These are phyloP conservation scores for Xylaria telfairii DNA, from an alignment of 495 filamentous ascomycete species.

Conservation along the genomic window DNA sequence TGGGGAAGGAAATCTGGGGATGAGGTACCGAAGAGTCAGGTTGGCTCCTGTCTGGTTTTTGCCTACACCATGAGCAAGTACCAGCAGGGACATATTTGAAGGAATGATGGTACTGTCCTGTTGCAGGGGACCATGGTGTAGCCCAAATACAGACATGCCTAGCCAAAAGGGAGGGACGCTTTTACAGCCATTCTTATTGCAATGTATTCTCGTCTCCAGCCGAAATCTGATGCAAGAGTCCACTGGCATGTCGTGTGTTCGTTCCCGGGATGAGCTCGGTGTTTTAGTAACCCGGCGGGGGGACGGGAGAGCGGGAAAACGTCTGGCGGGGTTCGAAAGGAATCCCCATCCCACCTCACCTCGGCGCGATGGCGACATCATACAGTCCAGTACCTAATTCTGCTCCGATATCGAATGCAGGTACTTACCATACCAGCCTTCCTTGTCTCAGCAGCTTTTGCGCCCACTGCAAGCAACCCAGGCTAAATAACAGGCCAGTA, in stretches of 20 bases:
- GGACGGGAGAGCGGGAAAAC: not conserved
- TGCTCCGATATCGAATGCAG: conserved; percentile 17
- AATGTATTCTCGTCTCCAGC: not conserved
- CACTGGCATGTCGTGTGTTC: not conserved
- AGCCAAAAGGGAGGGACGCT: no score
- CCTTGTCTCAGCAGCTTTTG: not conserved
- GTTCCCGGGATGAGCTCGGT: not conserved
- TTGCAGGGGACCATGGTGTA: not conserved
- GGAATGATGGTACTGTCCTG: not conserved
- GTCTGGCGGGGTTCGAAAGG: conserved; percentile 5
- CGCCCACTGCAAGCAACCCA: not conserved
- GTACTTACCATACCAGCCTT: not conserved
- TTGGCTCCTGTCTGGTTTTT: not conserved
- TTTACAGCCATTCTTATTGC: not conserved
- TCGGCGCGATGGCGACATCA: conserved; percentile 22
- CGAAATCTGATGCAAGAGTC: not conserved
- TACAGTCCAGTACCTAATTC: not conserved
- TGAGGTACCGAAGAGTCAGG: not conserved
- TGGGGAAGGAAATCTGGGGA: not conserved
- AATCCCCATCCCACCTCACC: no score
- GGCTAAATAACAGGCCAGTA: not conserved
- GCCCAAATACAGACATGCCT: not conserved
- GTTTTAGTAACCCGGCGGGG: not conserved
- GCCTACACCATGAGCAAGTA: not conserved
- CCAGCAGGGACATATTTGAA: not conserved